Percentiles rank a stretch among this genome's conserved stretches.
These are phyloP conservation scores for Mortierella sp. DNA, from an alignment of 371 early-diverging fungal genomes.

Conservation along the genomic window DNA sequence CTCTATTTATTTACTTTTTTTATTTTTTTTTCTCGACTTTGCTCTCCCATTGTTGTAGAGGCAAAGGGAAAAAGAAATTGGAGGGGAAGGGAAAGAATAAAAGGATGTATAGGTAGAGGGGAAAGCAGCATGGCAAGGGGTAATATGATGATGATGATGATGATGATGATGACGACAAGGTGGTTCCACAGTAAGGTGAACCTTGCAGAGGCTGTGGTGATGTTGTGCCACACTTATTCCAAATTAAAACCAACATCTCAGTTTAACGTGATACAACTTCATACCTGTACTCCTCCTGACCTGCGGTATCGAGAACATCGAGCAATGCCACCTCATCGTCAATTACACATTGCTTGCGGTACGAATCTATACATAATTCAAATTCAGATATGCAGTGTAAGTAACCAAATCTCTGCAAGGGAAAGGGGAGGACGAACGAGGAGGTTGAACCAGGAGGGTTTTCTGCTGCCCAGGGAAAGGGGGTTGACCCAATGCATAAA, in stretches of 20 bases:
- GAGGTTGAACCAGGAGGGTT: neutral
- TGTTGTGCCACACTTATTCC: slow-evolving; percentile 2
- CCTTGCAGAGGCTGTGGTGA: too few relatives aligned
- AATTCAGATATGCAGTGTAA: neutral
- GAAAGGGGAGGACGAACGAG: neutral
- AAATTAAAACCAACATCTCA: neutral
- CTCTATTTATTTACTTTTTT: neutral
- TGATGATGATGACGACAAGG: too few relatives aligned
- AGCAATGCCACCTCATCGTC: slow-evolving; percentile 86
- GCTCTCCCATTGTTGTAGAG: too few relatives aligned
- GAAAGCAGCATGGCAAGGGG: too few relatives aligned
- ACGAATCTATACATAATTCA: slow-evolving; percentile 76
- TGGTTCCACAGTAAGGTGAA: too few relatives aligned
- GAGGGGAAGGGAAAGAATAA: neutral
- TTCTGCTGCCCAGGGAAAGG: too few relatives aligned
- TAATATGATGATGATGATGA: too few relatives aligned
- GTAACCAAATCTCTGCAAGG: neutral
- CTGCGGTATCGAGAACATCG: slow-evolving; percentile 96
- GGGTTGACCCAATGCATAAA: neutral
- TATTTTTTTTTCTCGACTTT: too few relatives aligned
- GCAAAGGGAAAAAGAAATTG: neutral
- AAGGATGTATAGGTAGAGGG: neutral
- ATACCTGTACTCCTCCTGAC: slow-evolving; percentile 92
- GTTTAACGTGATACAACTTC: neutral
- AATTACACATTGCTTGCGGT: slow-evolving; percentile 89